phyloP scores from a whole-genome alignment of 495 filamentous ascomycete species.

The Xylona heveae region DNA sequence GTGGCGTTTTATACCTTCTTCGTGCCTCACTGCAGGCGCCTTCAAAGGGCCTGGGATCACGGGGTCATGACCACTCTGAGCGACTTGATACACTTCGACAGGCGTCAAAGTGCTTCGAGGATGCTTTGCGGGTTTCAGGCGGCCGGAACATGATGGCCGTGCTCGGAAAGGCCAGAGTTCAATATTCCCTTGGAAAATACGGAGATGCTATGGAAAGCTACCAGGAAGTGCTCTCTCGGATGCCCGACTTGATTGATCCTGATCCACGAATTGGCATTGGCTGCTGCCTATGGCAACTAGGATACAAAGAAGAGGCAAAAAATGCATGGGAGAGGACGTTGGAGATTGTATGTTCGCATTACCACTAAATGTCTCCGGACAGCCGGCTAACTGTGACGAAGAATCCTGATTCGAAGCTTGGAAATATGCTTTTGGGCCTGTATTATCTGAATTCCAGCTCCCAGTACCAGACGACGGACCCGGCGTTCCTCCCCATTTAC shows the following conservation, averaged over 20 bases:
- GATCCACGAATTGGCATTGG: slow-evolving; percentile 91
- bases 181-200: slow-evolving; percentile 67
- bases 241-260: slow-evolving; percentile 78
- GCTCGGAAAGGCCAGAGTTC: slow-evolving; percentile 64
- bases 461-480: slow-evolving; percentile 52
- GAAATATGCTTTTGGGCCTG: slow-evolving; percentile 71
- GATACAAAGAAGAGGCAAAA: slow-evolving; percentile 80
- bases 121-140: slow-evolving; percentile 63
- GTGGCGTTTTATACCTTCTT: slow-evolving; percentile 72
- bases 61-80: slow-evolving; percentile 46
- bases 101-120: slow-evolving; percentile 80
- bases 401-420: slow-evolving; percentile 77
- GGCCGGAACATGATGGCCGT: slow-evolving; percentile 77
- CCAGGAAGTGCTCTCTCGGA: slow-evolving; percentile 63
- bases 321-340: slow-evolving; percentile 73
- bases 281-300: slow-evolving; percentile 87
- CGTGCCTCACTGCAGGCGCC: slow-evolving; percentile 67
- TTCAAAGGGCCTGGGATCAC: slow-evolving; percentile 36
- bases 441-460: slow-evolving; percentile 73
- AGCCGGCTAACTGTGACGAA: too few species aligned
- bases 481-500: slow-evolving; percentile 59
- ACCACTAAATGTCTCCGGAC: too few species aligned
- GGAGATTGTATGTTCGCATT: slow-evolving; percentile 32
- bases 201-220: slow-evolving; percentile 65
- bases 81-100: slow-evolving; percentile 58